Evolutionary conservation across 192 early-diverging fungal genomes (phyloP).

Genomic region (Mortierella claussenii): DNA sequence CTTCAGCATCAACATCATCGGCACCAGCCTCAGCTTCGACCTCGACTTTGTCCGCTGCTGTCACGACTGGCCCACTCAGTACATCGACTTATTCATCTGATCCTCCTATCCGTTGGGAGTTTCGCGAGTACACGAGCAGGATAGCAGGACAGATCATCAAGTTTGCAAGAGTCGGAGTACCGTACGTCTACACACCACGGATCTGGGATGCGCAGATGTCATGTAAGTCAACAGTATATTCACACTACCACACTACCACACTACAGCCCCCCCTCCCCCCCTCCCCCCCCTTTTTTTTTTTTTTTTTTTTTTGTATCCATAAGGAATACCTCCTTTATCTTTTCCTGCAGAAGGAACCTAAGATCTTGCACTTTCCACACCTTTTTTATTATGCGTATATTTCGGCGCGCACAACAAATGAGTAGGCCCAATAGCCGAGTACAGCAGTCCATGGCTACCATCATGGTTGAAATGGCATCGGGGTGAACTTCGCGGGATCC

Average conservation of each 20-base stretch:
- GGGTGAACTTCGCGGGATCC: slow-evolving; percentile 72
- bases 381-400: background rate
- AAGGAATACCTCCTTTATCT: too few species aligned
- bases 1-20: background rate
- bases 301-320: too few species aligned
- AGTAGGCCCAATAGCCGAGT: slow-evolving; percentile 70
- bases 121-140: slow-evolving; percentile 75
- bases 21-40: background rate
- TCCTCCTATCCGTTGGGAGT: slow-evolving; percentile 66
- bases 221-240: slow-evolving; percentile 53
- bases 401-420: background rate
- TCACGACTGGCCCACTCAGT: background rate
- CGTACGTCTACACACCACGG: slow-evolving; percentile 72
- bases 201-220: slow-evolving; percentile 83
- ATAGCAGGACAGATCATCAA: slow-evolving; percentile 73
- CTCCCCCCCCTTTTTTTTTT: too few species aligned
- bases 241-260: too few species aligned
- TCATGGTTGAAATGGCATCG: slow-evolving; percentile 80
- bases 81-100: background rate
- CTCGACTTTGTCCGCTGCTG: too few species aligned
- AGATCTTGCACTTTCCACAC: background rate
- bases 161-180: slow-evolving; percentile 68
- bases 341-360: background rate
- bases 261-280: too few species aligned
- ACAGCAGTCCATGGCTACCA: slow-evolving; percentile 75